Evolutionary conservation across 495 filamentous ascomycete species (phyloP), one percentile per base, ranked within the genome.

Genomic region (Aspergillus nidulans): DNA sequence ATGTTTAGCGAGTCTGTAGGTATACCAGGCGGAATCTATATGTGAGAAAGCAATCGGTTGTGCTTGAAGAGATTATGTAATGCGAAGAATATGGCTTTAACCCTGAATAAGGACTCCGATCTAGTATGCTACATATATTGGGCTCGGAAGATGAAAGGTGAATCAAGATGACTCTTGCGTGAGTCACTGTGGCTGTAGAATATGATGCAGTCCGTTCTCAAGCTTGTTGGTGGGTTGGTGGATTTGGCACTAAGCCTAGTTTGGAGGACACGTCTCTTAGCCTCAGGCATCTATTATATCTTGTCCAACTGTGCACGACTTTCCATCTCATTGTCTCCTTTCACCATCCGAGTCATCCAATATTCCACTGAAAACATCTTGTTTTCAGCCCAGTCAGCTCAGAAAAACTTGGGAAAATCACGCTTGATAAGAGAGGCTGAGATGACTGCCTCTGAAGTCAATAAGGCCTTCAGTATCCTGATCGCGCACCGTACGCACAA

Each of bases 121-220:
- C 42, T 15, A 45, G 24, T 30, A 18, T 30, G 13, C 36, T 39
- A 16, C 36, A 39, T 39, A 39, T 39, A 39, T 34, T 34, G 30
- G 8, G 30, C 30, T 12, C 36, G n/a, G 8, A 39, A 8, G 16
- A 53, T 60, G 52, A 60, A 46, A 47, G 16, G 41, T 60, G 57
- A 60, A 47, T 60, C 52, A 49, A 25, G 24, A 21, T 56, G 45
- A 51, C 12, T n/a, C 26, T 4, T 34, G 4, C 6, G 30, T 34
- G 30, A 53, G 40, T 44, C 38, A 24, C n/a, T 20, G 20, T 56
- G 26, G 41, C 26, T 56, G 24, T 12, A 28, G 21, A 20, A n/a
- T n/a, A 30, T 34, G 32, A 25, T 49, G 19, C 8, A 28, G 32
- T 38, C 1, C n/a, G 24, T n/a, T n/a, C 6, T 40, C 26, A 53